Evolutionary conservation across 441 rosid genomes (phyloP).

Genomic region (Populus hybrid): DNA sequence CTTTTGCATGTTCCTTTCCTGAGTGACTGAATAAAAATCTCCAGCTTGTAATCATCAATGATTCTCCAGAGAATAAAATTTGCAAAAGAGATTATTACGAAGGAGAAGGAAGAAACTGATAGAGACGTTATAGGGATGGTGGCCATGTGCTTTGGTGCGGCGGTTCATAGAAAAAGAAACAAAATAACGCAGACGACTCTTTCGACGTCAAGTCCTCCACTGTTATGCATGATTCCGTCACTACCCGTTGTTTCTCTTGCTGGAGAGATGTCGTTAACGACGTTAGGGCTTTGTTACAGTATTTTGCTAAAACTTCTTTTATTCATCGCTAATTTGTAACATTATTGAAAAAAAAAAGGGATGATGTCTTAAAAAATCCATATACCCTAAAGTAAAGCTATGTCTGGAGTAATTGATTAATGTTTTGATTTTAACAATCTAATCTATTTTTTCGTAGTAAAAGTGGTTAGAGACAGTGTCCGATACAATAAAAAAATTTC

Average conservation of each 20-base stretch:
- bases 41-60: background rate
- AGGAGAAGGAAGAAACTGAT: background rate
- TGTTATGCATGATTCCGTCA: background rate
- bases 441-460: rapidly evolving
- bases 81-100: background rate
- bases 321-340: too few species aligned
- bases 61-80: background rate
- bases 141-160: conserved; percentile 45
- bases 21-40: background rate
- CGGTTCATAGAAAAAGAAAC: conserved; percentile 7
- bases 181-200: background rate
- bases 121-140: conserved; percentile 12
- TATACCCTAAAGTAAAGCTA: too few species aligned
- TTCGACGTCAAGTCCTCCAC: conserved; percentile 23
- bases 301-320: background rate
- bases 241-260: background rate
- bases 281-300: too few species aligned
- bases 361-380: too few species aligned
- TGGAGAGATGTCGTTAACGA: too few species aligned
- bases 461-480: rapidly evolving
- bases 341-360: too few species aligned
- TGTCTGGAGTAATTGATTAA: too few species aligned
- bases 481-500: too few species aligned
- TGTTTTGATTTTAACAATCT: too few species aligned
- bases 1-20: background rate